These are phyloP conservation scores for Orbilia quercus DNA, from an alignment of 2,329 filamentous ascomycete species.

Conservation along the genomic window DNA sequence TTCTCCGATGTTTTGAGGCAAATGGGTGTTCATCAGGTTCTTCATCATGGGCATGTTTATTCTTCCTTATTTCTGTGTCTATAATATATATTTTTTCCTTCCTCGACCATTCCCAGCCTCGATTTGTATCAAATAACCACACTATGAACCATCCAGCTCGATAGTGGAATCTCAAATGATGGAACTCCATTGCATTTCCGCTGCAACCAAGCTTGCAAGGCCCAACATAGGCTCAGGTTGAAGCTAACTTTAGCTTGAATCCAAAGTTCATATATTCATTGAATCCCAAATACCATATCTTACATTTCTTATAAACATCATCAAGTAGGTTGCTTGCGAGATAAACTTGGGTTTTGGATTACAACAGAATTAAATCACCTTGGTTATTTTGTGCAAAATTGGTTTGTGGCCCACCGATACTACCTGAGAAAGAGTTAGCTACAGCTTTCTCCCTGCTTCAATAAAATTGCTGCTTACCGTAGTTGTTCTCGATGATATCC, in stretches of 20 bases:
- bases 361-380: constrained; percentile 51
- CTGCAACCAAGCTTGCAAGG: too few relatives aligned
- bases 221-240: background rate
- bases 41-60: constrained; percentile 56
- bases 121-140: constrained; percentile 52
- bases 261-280: background rate
- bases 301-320: constrained; percentile 27
- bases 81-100: constrained; percentile 53
- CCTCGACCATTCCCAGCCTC: constrained; percentile 39
- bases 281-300: constrained; percentile 36
- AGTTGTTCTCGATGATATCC: constrained; percentile 53
- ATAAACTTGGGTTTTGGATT: constrained; percentile 2
- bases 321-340: constrained; percentile 11
- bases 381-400: constrained; percentile 53
- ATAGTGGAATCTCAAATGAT: constrained; percentile 35
- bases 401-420: constrained; percentile 37
- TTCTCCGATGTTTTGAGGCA: constrained; percentile 45
- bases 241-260: background rate
- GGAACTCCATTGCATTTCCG: background rate
- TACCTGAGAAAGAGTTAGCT: constrained; percentile 20
- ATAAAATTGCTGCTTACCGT: constrained; percentile 18
- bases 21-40: constrained; percentile 55
- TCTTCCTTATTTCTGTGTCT: constrained; percentile 53
- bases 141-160: constrained; percentile 34
- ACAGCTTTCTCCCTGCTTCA: background rate